Conservation (phyloP, 129 eudicot genomes). For the Artemisia annua region DNA sequence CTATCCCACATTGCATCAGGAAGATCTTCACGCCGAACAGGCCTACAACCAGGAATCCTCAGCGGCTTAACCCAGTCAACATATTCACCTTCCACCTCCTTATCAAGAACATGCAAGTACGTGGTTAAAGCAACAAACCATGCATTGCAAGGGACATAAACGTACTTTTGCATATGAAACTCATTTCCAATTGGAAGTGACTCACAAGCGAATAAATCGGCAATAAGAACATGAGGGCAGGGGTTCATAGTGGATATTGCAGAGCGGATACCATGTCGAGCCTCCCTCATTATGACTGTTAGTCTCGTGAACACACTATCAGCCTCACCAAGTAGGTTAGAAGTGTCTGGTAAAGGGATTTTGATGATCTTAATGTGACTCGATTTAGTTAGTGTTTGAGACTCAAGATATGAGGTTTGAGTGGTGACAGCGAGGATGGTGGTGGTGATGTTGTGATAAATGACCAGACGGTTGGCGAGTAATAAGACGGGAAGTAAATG, state of each 20-base stretch:
- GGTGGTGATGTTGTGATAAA: conserved; percentile 36
- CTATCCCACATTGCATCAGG: conserved; percentile 59
- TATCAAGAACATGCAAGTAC: conserved; percentile 41
- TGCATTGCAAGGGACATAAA: conserved; percentile 37
- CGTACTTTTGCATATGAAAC: conserved; percentile 45
- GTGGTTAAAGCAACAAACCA: conserved; percentile 33
- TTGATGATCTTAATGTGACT: conserved; percentile 12
- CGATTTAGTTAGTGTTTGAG: not conserved
- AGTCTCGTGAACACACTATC: conserved; percentile 30
- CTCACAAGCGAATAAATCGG: conserved; percentile 46
- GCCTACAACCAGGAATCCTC: conserved; percentile 51
- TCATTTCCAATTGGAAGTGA: conserved; percentile 41
- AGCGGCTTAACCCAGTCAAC: conserved; percentile 45
- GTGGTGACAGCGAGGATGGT: conserved; percentile 39
- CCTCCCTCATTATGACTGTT: conserved; percentile 39
- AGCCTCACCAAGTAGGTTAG: conserved; percentile 28
- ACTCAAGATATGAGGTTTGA: conserved; percentile 9
- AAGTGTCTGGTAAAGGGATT: conserved; percentile 13
- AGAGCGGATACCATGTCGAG: conserved; percentile 28
- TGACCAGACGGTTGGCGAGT: conserved; percentile 43
- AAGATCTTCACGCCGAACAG: conserved; percentile 47
- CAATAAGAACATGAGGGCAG: conserved; percentile 33
- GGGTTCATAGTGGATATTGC: conserved; percentile 43
- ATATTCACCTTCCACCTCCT: conserved; percentile 45
- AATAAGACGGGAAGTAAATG: conserved; percentile 45